Evolutionary conservation across 306 rosid species (phyloP).

Genomic region (Malus orientalis): DNA sequence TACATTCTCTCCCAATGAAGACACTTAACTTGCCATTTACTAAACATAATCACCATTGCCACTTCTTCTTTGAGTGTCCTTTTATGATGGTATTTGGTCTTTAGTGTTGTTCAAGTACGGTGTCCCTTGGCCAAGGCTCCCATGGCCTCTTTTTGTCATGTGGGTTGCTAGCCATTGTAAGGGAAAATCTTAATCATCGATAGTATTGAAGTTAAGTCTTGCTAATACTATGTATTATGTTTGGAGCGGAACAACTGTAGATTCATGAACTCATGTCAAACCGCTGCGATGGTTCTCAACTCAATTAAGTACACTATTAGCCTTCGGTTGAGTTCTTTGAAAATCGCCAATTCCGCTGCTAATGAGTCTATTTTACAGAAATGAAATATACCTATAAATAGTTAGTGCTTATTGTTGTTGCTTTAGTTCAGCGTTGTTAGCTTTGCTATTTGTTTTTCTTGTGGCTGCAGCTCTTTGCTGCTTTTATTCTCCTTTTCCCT

Average conservation of each 20-base stretch:
- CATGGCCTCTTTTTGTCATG: not conserved
- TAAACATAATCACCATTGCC: not conserved
- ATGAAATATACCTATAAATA: too few relatives aligned
- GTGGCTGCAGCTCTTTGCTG: too few relatives aligned
- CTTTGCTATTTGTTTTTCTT: too few relatives aligned
- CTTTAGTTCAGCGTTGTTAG: too few relatives aligned
- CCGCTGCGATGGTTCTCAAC: too few relatives aligned
- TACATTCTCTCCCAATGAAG: not conserved
- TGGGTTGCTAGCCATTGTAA: not conserved
- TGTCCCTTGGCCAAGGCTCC: not conserved
- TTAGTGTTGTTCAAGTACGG: not conserved
- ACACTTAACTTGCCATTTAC: not conserved
- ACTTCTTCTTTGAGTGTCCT: not conserved
- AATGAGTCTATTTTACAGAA: too few relatives aligned
- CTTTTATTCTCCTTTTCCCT: too few relatives aligned
- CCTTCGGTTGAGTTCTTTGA: too few relatives aligned
- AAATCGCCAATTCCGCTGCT: rapidly evolving
- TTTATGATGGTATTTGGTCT: not conserved
- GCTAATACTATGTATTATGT: not conserved
- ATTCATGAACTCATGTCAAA: too few relatives aligned
- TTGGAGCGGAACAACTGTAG: not conserved
- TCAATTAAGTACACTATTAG: too few relatives aligned
- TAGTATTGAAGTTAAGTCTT: not conserved
- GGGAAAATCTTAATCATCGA: too few relatives aligned
- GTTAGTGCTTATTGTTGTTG: too few relatives aligned